These are phyloP conservation scores for Cytospora leucostoma DNA, from an alignment of 2,329 filamentous ascomycete genomes.

Conservation along the genomic window DNA sequence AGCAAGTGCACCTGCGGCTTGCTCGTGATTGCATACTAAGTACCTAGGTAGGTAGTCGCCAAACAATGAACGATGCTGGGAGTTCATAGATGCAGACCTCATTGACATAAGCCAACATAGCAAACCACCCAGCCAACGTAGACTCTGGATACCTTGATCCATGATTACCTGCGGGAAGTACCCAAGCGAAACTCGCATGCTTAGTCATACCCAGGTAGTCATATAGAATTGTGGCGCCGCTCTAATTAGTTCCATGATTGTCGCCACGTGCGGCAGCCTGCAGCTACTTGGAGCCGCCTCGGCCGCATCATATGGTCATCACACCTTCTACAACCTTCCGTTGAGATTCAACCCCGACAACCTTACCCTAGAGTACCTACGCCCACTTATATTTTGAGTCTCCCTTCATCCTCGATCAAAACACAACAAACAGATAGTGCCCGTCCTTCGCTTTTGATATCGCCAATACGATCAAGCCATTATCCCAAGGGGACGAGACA, in stretches of 20 bases:
- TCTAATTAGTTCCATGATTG: background rate
- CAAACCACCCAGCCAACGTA: too few species aligned
- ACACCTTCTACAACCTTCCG: slow-evolving; percentile 1
- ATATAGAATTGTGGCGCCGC: background rate
- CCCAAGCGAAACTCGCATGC: background rate
- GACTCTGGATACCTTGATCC: too few species aligned
- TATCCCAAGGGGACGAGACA: background rate
- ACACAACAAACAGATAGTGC: background rate
- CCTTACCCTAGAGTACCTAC: background rate
- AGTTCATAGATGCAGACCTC: too few species aligned
- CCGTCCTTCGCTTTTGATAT: background rate
- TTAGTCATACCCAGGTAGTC: background rate
- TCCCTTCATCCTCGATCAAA: background rate
- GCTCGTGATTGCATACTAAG: too few species aligned
- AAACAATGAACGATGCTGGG: too few species aligned
- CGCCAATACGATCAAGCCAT: background rate
- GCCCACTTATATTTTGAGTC: background rate
- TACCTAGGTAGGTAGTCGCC: too few species aligned
- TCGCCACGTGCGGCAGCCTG: background rate
- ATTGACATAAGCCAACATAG: too few species aligned
- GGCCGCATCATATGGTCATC: background rate
- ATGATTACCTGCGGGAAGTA: too few species aligned
- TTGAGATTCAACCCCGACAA: background rate
- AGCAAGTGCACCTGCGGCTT: too few species aligned
- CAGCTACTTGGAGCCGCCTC: background rate